phyloP scores from a whole-genome alignment of 306 rosid genomes.

The Pueraria montana region DNA sequence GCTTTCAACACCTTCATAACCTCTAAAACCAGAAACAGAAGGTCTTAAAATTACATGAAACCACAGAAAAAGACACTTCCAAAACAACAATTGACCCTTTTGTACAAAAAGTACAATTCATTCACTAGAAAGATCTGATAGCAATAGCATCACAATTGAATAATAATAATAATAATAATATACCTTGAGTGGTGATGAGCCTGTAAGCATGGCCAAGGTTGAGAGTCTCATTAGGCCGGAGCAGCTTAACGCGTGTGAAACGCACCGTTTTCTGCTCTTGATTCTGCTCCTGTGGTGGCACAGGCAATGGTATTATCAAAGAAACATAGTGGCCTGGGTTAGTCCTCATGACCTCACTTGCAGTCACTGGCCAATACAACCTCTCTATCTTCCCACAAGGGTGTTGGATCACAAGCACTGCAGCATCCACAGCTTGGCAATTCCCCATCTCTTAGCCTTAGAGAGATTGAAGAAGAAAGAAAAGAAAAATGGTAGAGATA shows the following conservation, averaged over 20 bases:
- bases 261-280: conserved; percentile 68
- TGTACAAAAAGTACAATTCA: background rate
- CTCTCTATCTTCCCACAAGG: conserved; percentile 93
- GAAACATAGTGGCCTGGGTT: conserved; percentile 98
- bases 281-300: conserved; percentile 52
- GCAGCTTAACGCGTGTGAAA: conserved; percentile 95
- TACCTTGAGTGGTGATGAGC: conserved; percentile 90
- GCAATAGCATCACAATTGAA: background rate
- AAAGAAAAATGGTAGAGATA: conserved; percentile 46
- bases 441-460: conserved; percentile 74
- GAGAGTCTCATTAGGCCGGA: conserved; percentile 86
- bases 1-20: conserved; percentile 90
- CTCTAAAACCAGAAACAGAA: conserved; percentile 61
- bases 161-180: background rate
- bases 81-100: conserved; percentile 34
- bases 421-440: conserved; percentile 98
- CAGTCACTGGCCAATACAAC: conserved; percentile 76
- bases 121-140: conserved; percentile 21
- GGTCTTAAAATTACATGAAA: conserved; percentile 33
- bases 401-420: conserved; percentile 95
- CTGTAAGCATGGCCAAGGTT: conserved; percentile 97
- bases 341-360: conserved; percentile 85
- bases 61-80: conserved; percentile 1
- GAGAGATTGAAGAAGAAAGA: conserved; percentile 36
- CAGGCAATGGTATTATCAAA: conserved; percentile 86